Conservation (phyloP, 2,329 filamentous ascomycete species). For the Penicillium sclerotigenum region DNA sequence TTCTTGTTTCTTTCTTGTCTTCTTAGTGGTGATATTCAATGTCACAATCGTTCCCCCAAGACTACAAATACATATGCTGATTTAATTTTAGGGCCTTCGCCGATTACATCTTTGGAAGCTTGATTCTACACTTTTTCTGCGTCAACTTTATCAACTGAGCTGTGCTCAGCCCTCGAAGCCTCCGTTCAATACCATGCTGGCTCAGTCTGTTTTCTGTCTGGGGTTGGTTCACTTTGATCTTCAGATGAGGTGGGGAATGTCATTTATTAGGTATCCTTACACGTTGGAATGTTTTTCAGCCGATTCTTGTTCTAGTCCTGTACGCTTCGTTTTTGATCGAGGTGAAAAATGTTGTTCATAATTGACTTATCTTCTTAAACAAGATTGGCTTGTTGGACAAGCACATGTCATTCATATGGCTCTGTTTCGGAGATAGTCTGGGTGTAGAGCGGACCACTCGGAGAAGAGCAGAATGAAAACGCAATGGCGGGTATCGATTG, state of each 20-base stretch:
- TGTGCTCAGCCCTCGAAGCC: not conserved
- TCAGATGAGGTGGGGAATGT: not conserved
- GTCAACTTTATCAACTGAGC: slow-evolving; percentile 97
- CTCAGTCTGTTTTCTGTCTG: slow-evolving; percentile 2
- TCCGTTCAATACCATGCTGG: slow-evolving; percentile 1
- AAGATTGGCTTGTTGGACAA: not conserved
- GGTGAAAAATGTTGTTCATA: not conserved
- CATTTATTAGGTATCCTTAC: not conserved
- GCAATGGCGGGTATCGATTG: slow-evolving; percentile 12
- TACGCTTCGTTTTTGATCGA: not conserved
- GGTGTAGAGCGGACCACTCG: not conserved
- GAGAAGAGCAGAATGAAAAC: not conserved
- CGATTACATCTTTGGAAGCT: slow-evolving; percentile 89
- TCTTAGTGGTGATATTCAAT: not conserved
- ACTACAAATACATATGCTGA: not conserved
- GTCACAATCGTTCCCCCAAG: not conserved
- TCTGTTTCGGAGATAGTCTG: not conserved
- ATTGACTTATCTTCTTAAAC: not conserved
- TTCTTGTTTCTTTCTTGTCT: not conserved
- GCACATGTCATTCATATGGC: not conserved
- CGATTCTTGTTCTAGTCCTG: not conserved
- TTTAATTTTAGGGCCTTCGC: slow-evolving; percentile 72
- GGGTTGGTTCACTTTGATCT: slow-evolving; percentile 6
- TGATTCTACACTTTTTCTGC: slow-evolving; percentile 98
- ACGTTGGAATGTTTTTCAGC: not conserved